Conservation (phyloP, 1,284 basidiomycete species). For the Flammula alnicola region DNA sequence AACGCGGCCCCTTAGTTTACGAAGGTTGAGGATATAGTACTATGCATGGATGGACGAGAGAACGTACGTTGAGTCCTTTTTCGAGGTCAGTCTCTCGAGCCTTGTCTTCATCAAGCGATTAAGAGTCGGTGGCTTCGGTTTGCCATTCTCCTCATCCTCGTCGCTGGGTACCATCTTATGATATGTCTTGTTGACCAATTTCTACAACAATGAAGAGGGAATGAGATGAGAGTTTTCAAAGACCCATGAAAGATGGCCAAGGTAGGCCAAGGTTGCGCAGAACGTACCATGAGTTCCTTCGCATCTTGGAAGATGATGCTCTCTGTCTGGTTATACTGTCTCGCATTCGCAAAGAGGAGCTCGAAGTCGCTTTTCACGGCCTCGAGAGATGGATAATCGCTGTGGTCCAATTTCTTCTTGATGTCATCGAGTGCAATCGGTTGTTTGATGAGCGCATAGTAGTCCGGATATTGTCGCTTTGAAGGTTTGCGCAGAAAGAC, state of each 20-base stretch:
- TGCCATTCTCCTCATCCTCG: slow-evolving; percentile 50
- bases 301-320: slow-evolving; percentile 89
- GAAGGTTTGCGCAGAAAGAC: slow-evolving; percentile 83
- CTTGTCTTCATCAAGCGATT: slow-evolving; percentile 64
- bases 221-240: slow-evolving; percentile 2
- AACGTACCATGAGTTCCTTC: slow-evolving; percentile 59
- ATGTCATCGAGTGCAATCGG: slow-evolving; percentile 90
- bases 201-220: slow-evolving; percentile 47
- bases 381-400: slow-evolving; percentile 68
- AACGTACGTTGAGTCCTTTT: slow-evolving; percentile 67
- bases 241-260: neutral
- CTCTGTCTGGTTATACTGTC: slow-evolving; percentile 86
- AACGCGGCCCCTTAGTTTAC: slow-evolving; percentile 59
- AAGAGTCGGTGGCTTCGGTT: slow-evolving; percentile 65
- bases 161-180: slow-evolving; percentile 56
- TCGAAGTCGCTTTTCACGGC: slow-evolving; percentile 84
- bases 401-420: slow-evolving; percentile 73
- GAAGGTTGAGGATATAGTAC: neutral
- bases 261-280: neutral
- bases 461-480: slow-evolving; percentile 86
- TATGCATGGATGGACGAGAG: neutral
- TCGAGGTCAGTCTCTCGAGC: slow-evolving; percentile 71
- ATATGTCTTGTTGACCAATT: slow-evolving; percentile 69
- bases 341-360: slow-evolving; percentile 89
- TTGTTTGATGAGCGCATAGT: slow-evolving; percentile 74